phyloP scores from a whole-genome alignment of 164 flowering plant genomes.

The Chimonanthus praecox region DNA sequence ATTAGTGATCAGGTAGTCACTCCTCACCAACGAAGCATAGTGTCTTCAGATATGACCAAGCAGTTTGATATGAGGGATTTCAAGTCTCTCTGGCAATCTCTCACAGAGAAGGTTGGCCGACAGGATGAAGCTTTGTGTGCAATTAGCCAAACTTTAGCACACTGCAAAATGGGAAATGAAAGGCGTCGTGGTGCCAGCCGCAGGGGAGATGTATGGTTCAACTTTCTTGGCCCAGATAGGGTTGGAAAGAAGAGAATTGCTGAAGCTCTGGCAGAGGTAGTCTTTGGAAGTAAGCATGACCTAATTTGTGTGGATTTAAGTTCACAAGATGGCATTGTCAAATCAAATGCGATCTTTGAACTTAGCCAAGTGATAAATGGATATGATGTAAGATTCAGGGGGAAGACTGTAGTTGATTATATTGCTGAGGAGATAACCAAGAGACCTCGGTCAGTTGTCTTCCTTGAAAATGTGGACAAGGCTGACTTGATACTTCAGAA shows the following conservation, averaged over 20 bases:
- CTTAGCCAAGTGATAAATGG: constrained; percentile 23
- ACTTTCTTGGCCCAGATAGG: constrained; percentile 68
- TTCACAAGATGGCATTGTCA: constrained; percentile 25
- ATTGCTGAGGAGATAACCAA: constrained; percentile 55
- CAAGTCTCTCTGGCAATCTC: constrained; percentile 45
- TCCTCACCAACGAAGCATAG: constrained; percentile 6
- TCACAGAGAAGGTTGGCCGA: constrained; percentile 47
- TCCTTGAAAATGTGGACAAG: constrained; percentile 73
- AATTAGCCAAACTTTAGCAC: constrained; percentile 44
- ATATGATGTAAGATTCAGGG: constrained; percentile 42
- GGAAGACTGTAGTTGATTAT: constrained; percentile 67
- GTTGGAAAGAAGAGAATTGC: constrained; percentile 60
- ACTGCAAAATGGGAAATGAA: constrained; percentile 32
- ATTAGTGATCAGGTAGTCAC: neutral
- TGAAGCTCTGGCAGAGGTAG: constrained; percentile 60
- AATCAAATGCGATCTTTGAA: constrained; percentile 17
- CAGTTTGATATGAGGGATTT: constrained; percentile 36
- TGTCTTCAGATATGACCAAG: constrained; percentile 14
- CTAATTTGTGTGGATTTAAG: constrained; percentile 51
- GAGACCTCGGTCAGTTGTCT: constrained; percentile 65
- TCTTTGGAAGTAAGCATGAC: constrained; percentile 48
- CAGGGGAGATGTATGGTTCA: constrained; percentile 69
- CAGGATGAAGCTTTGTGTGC: constrained; percentile 56
- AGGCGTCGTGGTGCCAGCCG: constrained; percentile 30
- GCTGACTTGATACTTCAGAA: constrained; percentile 57